Evolutionary conservation across 2,329 filamentous ascomycete genomes (phyloP).

Genomic region (Aspergillus alliaceus): DNA sequence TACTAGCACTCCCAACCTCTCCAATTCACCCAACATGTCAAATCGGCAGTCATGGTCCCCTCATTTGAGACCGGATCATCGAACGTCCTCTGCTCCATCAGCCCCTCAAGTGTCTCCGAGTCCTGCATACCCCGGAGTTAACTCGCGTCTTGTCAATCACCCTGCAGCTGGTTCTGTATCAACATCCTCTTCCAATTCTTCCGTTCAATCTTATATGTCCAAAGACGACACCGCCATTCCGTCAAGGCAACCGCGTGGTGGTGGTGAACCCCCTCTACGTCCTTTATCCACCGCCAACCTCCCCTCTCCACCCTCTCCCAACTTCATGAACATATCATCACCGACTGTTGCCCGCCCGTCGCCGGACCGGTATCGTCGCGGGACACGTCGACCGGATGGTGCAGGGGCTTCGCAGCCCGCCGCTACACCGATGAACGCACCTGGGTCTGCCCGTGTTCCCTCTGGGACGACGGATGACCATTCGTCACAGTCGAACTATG

Average conservation of each 20-base stretch:
- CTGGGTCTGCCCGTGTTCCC: constrained; percentile 5
- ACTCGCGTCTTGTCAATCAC: constrained; percentile 43
- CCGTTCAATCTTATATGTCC: constrained; percentile 42
- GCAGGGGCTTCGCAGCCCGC: constrained; percentile 19
- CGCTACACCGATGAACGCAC: constrained; percentile 1
- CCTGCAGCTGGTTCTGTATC: constrained; percentile 55
- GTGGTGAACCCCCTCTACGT: constrained; percentile 35
- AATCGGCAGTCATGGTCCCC: constrained; percentile 54
- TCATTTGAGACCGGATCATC: constrained; percentile 57
- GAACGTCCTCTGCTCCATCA: constrained; percentile 55
- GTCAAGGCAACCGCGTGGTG: constrained; percentile 38
- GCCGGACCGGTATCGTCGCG: constrained; percentile 81
- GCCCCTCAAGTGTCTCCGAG: constrained; percentile 41
- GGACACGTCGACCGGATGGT: constrained; percentile 57
- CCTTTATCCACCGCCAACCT: constrained; percentile 52
- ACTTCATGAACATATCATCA: constrained; percentile 50
- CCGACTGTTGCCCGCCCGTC: constrained; percentile 64
- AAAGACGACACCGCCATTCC: constrained; percentile 52
- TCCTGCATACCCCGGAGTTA: constrained; percentile 29
- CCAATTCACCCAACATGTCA: constrained; percentile 52
- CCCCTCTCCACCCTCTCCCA: constrained; percentile 53
- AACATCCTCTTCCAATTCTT: constrained; percentile 53
- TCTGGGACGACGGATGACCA: constrained; percentile 42
- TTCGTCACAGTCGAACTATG: constrained; percentile 16
- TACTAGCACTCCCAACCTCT: constrained; percentile 66